Evolutionary conservation across 2,329 filamentous ascomycete genomes (phyloP).

Genomic region (Canariomyces notabilis): DNA sequence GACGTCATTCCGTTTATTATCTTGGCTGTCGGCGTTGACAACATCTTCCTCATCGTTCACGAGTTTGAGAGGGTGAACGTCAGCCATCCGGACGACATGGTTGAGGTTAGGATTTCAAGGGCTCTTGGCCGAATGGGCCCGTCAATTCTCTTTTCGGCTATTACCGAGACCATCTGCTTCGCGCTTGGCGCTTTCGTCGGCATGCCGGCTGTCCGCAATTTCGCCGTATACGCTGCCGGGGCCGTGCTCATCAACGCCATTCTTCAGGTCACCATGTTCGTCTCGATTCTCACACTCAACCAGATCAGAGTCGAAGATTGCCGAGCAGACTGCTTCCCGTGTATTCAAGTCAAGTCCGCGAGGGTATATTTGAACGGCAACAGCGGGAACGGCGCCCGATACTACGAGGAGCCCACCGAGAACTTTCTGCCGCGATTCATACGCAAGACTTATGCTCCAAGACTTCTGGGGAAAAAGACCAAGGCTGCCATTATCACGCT

Average conservation of each 20-base stretch:
- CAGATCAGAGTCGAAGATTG: constrained; percentile 85
- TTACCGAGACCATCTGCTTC: constrained; percentile 91
- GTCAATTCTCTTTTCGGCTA: constrained; percentile 90
- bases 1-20: constrained; percentile 98
- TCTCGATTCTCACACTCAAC: constrained; percentile 86
- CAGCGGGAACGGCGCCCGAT: constrained; percentile 54
- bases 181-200: constrained; percentile 88
- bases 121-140: constrained; percentile 95
- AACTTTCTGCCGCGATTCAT: constrained; percentile 81
- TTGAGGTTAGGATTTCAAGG: constrained; percentile 79
- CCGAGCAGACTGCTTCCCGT: constrained; percentile 88
- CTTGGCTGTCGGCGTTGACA: constrained; percentile 93
- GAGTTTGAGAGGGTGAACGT: constrained; percentile 94
- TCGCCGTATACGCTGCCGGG: constrained; percentile 91
- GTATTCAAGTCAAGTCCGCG: constrained; percentile 72
- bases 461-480: constrained; percentile 71
- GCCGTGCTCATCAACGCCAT: constrained; percentile 96
- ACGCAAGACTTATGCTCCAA: constrained; percentile 80
- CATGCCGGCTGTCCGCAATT: constrained; percentile 97
- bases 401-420: constrained; percentile 76
- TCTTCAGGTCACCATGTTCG: constrained; percentile 95
- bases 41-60: constrained; percentile 97
- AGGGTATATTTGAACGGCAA: constrained; percentile 59
- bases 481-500: constrained; percentile 72
- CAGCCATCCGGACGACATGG: constrained; percentile 81